phyloP scores from a whole-genome alignment of 208 protist species.

The Trypanosoma conorhini region DNA sequence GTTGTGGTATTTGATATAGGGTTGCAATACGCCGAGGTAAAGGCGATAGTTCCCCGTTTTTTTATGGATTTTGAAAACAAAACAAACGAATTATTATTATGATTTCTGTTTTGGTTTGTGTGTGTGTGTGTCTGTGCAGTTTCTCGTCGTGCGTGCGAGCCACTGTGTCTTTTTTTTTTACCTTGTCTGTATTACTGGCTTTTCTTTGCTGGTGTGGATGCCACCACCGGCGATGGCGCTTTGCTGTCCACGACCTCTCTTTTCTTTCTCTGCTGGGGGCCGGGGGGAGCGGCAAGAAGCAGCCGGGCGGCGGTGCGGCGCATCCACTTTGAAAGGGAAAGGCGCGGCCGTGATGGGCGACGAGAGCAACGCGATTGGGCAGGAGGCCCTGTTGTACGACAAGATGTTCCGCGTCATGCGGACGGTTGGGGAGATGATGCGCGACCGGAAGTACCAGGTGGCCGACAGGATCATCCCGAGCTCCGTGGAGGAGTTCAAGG shows the following conservation, averaged over 20 bases:
- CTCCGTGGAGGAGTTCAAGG: constrained; percentile 68
- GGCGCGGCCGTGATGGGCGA: constrained; percentile 9
- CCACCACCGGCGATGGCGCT: not conserved
- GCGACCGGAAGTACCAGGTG: constrained; percentile 78
- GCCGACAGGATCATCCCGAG: constrained; percentile 42
- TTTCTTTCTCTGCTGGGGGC: not conserved
- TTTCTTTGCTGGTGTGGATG: not conserved
- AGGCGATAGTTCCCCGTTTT: not conserved
- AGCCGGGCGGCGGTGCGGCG: not conserved
- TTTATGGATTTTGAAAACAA: constrained; percentile 22
- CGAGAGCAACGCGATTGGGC: constrained; percentile 54
- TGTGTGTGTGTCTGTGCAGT: not conserved
- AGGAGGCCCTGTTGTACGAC: constrained; percentile 69
- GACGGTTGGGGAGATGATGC: constrained; percentile 88
- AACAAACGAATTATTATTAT: constrained; percentile 18
- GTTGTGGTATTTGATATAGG: not conserved
- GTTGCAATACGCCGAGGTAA: not conserved
- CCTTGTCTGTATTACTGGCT: not conserved
- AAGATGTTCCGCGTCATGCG: constrained; percentile 78
- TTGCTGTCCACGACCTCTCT: not conserved
- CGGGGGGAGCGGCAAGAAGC: not conserved
- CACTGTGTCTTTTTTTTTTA: constrained; percentile 7
- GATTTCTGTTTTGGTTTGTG: not conserved
- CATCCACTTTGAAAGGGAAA: not conserved
- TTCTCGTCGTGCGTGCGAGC: not conserved